Evolutionary conservation across 176 grass and related monocot genomes (phyloP).

Genomic region (Themeda triandra): DNA sequence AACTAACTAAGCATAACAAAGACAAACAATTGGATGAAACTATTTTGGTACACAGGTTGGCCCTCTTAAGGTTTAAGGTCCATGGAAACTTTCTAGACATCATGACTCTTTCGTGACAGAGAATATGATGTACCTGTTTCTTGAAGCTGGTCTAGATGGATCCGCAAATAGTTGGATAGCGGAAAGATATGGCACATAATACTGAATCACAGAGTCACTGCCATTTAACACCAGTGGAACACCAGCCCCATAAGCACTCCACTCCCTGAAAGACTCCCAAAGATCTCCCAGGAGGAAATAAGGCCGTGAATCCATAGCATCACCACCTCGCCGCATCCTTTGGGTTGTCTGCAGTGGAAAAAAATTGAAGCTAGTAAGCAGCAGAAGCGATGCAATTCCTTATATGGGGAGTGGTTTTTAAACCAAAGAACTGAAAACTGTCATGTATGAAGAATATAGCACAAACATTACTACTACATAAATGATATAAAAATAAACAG

Average conservation of each 20-base stretch:
- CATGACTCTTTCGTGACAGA: not conserved
- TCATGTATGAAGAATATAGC: not conserved
- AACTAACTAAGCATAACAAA: not conserved
- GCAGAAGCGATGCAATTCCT: not conserved
- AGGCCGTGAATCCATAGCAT: slow-evolving; percentile 32
- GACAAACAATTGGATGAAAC: not conserved
- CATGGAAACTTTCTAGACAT: not conserved
- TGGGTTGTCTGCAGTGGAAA: slow-evolving; percentile 41
- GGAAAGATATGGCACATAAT: slow-evolving; percentile 96
- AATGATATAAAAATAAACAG: not conserved
- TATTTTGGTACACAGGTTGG: not conserved
- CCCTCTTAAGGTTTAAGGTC: not conserved
- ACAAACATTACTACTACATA: not conserved
- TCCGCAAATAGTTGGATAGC: slow-evolving; percentile 79
- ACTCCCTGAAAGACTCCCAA: slow-evolving; percentile 95
- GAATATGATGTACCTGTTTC: slow-evolving; percentile 52
- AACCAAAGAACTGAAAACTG: not conserved
- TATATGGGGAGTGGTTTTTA: not conserved
- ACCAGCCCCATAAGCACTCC: slow-evolving; percentile 95
- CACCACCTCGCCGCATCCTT: slow-evolving; percentile 49
- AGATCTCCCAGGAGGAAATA: slow-evolving; percentile 86
- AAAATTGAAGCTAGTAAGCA: not conserved
- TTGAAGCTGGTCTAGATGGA: slow-evolving; percentile 43
- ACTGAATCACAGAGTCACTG: slow-evolving; percentile 74
- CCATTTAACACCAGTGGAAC: slow-evolving; percentile 88